Conservation (phyloP, 768 basidiomycete genomes). For the Phlebiopsis gigantea region DNA sequence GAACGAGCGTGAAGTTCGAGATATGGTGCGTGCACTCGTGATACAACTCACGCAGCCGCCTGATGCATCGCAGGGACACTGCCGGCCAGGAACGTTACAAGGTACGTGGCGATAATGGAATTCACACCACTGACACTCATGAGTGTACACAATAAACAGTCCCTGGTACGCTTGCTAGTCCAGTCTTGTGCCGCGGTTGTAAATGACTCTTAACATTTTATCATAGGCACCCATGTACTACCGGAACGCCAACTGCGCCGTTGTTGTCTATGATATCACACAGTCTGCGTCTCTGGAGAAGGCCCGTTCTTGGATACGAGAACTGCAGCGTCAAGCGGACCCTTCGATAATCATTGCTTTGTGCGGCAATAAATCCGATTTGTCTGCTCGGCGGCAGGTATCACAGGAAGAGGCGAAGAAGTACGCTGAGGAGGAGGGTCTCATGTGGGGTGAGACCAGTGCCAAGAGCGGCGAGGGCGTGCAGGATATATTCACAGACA, state of each 20-base stretch:
- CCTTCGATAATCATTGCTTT: conserved; percentile 95
- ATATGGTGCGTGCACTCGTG: conserved; percentile 64
- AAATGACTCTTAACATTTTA: background rate
- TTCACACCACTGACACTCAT: conserved; percentile 15
- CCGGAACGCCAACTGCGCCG: conserved; percentile 89
- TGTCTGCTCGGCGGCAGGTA: conserved; percentile 80
- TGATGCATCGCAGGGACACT: conserved; percentile 64
- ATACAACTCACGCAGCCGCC: background rate
- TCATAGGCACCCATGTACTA: conserved; percentile 94
- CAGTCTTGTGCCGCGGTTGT: background rate
- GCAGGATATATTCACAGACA: conserved; percentile 77
- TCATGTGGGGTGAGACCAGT: conserved; percentile 91
- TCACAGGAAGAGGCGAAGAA: conserved; percentile 86
- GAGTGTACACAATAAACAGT: conserved; percentile 22
- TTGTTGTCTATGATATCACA: conserved; percentile 96
- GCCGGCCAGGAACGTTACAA: conserved; percentile 96
- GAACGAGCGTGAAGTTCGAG: conserved; percentile 94
- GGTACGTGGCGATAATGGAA: conserved; percentile 28
- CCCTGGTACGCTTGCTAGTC: conserved; percentile 36
- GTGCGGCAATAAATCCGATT: conserved; percentile 93
- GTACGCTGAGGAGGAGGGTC: conserved; percentile 86
- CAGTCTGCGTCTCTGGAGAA: conserved; percentile 88
- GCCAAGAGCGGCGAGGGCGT: conserved; percentile 89
- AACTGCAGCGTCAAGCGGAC: conserved; percentile 96
- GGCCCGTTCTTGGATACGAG: conserved; percentile 93